phyloP scores from a whole-genome alignment of 2,329 filamentous ascomycete genomes.

The Pseudogymnoascus sp. region DNA sequence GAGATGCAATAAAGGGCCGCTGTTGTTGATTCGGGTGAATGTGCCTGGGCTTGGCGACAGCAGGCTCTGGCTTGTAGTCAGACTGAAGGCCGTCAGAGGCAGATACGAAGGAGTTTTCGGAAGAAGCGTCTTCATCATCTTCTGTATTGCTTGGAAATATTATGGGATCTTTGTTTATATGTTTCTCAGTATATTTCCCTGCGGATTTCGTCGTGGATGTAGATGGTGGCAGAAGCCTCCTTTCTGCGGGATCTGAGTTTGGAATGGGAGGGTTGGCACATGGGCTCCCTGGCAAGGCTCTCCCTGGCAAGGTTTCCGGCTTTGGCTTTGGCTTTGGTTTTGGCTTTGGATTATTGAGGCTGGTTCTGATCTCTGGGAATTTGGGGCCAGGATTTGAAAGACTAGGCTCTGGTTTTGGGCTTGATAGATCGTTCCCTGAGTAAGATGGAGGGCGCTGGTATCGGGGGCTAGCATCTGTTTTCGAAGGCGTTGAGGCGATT shows the following conservation, averaged over 20 bases:
- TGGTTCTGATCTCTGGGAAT: not conserved
- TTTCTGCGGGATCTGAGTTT: not conserved
- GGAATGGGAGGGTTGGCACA: not conserved
- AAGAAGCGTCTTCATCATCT: conserved; percentile 22
- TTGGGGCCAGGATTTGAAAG: not conserved
- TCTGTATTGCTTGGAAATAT: not conserved
- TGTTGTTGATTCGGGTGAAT: not conserved
- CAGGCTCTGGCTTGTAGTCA: not conserved
- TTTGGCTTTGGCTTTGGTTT: conserved; percentile 26
- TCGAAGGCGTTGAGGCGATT: not conserved
- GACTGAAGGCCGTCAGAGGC: conserved; percentile 20
- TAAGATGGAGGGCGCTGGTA: conserved; percentile 1
- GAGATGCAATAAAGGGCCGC: not conserved
- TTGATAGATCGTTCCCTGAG: not conserved
- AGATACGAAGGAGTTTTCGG: conserved; percentile 29
- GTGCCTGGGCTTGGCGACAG: not conserved
- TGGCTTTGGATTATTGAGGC: conserved; percentile 11
- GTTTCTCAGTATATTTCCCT: not conserved
- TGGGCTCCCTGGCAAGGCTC: not conserved
- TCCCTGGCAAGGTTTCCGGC: not conserved
- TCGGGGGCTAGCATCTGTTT: not conserved
- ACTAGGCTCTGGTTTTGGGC: not conserved
- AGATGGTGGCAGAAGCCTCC: not conserved
- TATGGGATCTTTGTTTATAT: not conserved
- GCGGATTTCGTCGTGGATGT: not conserved